phyloP scores from a whole-genome alignment of 805 yeast species.

The Starmerella gropengiesseri region DNA sequence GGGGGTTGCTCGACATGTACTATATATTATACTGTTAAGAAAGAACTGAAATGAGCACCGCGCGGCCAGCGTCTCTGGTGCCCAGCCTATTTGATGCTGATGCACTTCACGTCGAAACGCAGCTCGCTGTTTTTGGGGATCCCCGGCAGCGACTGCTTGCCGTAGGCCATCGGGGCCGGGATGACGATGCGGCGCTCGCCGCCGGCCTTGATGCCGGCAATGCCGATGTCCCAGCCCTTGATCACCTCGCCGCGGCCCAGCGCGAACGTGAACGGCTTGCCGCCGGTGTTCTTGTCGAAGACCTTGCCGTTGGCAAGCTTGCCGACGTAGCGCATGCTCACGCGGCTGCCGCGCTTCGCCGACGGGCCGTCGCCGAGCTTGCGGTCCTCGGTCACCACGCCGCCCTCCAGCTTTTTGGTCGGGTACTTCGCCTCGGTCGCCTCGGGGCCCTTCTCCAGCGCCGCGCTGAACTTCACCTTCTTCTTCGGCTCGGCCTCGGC shows the following conservation, averaged over 20 bases:
- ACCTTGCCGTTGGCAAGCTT: conserved; percentile 93
- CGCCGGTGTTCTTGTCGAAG: conserved; percentile 93
- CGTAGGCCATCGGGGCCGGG: conserved; percentile 95
- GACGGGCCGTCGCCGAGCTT: conserved; percentile 75
- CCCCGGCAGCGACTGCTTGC: conserved; percentile 88
- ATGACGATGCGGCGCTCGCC: conserved; percentile 97
- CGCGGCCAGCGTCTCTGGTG: too few relatives aligned
- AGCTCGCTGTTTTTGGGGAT: conserved; percentile 96
- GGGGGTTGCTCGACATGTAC: too few relatives aligned
- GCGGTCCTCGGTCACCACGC: conserved; percentile 88
- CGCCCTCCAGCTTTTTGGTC: conserved; percentile 77
- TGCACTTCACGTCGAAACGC: conserved; percentile 90
- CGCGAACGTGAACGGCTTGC: conserved; percentile 86
- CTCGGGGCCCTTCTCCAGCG: conserved; percentile 91
- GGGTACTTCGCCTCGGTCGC: conserved; percentile 34
- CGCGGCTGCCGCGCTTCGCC: conserved; percentile 81
- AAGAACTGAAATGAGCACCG: background rate
- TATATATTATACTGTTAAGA: background rate
- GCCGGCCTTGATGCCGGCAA: conserved; percentile 96
- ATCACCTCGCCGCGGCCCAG: conserved; percentile 97
- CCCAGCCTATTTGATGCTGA: conserved; percentile 60
- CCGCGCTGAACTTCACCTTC: conserved; percentile 79
- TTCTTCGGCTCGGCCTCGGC: conserved; percentile 41
- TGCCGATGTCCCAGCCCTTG: conserved; percentile 98
- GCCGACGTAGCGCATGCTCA: conserved; percentile 96